phyloP scores from a whole-genome alignment of 2,329 filamentous ascomycete genomes.

The Paraconiothyrium brasiliense region DNA sequence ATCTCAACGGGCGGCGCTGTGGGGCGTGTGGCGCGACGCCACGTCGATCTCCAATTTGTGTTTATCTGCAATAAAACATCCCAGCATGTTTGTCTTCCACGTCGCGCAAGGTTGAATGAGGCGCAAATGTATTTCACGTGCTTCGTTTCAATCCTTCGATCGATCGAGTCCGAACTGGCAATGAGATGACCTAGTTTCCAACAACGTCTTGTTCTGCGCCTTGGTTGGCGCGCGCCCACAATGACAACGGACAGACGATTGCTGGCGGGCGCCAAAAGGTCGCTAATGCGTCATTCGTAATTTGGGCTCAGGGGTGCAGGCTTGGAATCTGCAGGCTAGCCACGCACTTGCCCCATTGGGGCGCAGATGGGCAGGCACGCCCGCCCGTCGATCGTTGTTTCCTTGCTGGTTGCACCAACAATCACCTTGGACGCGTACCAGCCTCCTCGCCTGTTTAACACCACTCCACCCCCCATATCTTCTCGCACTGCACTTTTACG shows the following conservation, averaged over 20 bases:
- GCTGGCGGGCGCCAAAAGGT: neutral
- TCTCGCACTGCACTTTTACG: conserved; percentile 6
- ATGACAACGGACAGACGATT: neutral
- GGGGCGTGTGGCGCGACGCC: conserved; percentile 9
- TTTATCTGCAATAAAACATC: neutral
- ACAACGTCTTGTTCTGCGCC: neutral
- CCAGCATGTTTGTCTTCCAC: neutral
- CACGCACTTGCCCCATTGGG: conserved; percentile 2
- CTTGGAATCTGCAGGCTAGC: conserved; percentile 11
- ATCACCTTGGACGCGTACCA: conserved; percentile 29
- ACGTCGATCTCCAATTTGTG: neutral
- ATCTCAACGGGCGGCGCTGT: neutral
- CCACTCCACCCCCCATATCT: conserved; percentile 14
- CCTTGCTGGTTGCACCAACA: conserved; percentile 29
- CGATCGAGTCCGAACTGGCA: neutral
- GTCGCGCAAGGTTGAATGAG: no score
- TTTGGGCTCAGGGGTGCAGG: conserved; percentile 20
- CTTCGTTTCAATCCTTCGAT: no score
- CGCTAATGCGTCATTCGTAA: conserved; percentile 18
- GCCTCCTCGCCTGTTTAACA: conserved; percentile 20
- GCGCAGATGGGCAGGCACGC: conserved; percentile 20
- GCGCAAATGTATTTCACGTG: no score
- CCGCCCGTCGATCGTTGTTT: conserved; percentile 20
- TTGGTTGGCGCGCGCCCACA: neutral
- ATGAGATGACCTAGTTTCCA: neutral